Conservation (phyloP, 192 early-diverging fungal genomes). For the Irineochytrium annulatum region DNA sequence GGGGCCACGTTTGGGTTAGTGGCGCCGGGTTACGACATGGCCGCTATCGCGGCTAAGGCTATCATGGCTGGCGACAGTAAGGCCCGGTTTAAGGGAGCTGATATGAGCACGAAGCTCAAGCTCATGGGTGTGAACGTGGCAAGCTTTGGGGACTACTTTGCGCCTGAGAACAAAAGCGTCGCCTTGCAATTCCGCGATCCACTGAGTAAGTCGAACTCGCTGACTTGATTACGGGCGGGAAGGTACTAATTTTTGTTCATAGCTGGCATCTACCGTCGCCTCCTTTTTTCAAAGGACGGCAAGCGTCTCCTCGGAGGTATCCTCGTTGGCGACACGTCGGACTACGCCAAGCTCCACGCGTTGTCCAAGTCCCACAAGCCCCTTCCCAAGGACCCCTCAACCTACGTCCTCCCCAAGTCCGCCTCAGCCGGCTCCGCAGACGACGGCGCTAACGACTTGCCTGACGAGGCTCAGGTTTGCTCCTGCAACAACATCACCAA, state of each 20-base stretch:
- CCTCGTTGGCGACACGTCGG: conserved; percentile 63
- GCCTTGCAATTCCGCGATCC: conserved; percentile 22
- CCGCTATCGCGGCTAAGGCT: conserved; percentile 58
- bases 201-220: conserved; percentile 6
- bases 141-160: conserved; percentile 68
- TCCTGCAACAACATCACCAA: conserved; percentile 71
- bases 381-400: conserved; percentile 45
- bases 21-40: conserved; percentile 70
- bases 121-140: conserved; percentile 67
- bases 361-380: conserved; percentile 48
- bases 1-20: conserved; percentile 56
- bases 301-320: conserved; percentile 64
- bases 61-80: conserved; percentile 18
- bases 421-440: conserved; percentile 17
- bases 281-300: conserved; percentile 61
- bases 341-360: conserved; percentile 59
- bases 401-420: conserved; percentile 42
- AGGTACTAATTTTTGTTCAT: neutral
- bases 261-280: conserved; percentile 55
- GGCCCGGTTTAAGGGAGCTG: conserved; percentile 44
- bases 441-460: conserved; percentile 47
- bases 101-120: conserved; percentile 68
- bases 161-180: conserved; percentile 1
- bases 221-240: neutral
- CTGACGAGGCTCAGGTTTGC: conserved; percentile 66